Conservation (phyloP, 345 rosid genomes). For the Populus simonii region DNA sequence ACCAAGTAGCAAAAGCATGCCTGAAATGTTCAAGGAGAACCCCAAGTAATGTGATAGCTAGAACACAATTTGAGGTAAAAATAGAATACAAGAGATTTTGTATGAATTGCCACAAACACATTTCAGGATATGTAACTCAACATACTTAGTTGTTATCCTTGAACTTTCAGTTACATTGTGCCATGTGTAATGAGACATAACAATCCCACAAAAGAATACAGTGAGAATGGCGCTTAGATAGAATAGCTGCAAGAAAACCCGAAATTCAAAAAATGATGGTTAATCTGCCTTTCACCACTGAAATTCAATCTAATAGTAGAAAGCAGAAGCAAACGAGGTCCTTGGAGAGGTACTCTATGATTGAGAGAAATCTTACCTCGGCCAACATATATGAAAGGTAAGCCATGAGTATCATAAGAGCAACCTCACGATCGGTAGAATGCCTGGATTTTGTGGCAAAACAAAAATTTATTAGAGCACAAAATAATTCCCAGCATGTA, state of each 20-base stretch:
- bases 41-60: conserved; percentile 2
- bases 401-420: conserved; percentile 94
- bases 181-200: conserved; percentile 98
- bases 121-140: conserved; percentile 4
- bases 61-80: background rate
- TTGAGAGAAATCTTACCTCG: conserved; percentile 51
- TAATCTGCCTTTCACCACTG: conserved; percentile 2
- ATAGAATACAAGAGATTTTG: background rate
- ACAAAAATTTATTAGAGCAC: background rate
- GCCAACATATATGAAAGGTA: conserved; percentile 90
- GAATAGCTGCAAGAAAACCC: conserved; percentile 56
- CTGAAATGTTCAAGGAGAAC: conserved; percentile 33
- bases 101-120: conserved; percentile 3
- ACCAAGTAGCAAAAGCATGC: conserved; percentile 87
- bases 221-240: conserved; percentile 86
- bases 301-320: background rate
- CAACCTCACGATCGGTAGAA: conserved; percentile 93
- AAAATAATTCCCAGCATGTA: background rate
- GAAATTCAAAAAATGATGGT: background rate
- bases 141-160: conserved; percentile 87
- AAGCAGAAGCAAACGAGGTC: background rate
- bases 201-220: conserved; percentile 93
- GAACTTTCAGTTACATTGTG: conserved; percentile 90
- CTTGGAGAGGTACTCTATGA: conserved; percentile 9
- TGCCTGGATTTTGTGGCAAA: conserved; percentile 49